phyloP scores from a whole-genome alignment of 768 basidiomycete genomes.

The Wakefieldia striispora region DNA sequence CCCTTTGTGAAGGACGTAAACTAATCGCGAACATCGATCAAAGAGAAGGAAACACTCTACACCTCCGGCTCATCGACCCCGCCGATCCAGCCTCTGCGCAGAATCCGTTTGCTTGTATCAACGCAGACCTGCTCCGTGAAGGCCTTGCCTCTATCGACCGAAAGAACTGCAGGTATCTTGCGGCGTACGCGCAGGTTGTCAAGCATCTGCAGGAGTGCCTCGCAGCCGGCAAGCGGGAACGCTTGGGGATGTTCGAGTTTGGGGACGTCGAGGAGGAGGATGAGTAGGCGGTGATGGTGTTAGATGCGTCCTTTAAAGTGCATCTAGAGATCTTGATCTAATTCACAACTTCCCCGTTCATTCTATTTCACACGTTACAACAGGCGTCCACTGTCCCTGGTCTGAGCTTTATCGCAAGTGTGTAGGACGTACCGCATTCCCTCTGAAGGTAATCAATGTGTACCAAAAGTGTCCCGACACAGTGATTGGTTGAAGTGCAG shows the following conservation, averaged over 20 bases:
- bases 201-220: conserved; percentile 64
- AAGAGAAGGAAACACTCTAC: conserved; percentile 72
- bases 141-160: conserved; percentile 81
- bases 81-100: conserved; percentile 62
- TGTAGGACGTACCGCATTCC: no score
- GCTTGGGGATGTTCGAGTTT: conserved; percentile 85
- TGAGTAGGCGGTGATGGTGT: conserved; percentile 35
- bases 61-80: conserved; percentile 93
- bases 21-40: conserved; percentile 95
- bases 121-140: conserved; percentile 85
- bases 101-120: conserved; percentile 77
- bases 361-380: neutral
- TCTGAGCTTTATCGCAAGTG: conserved; percentile 2
- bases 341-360: conserved; percentile 2
- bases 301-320: conserved; percentile 17
- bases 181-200: conserved; percentile 64
- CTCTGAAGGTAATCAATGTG: neutral
- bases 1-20: conserved; percentile 87
- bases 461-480: no score
- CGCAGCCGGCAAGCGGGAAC: conserved; percentile 65
- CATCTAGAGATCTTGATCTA: conserved; percentile 16
- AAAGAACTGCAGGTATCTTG: conserved; percentile 70
- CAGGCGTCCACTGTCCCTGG: neutral
- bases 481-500: neutral
- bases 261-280: conserved; percentile 91